These are phyloP conservation scores for Corrigiola litoralis DNA, from an alignment of 179 eudicot species.

Conservation along the genomic window DNA sequence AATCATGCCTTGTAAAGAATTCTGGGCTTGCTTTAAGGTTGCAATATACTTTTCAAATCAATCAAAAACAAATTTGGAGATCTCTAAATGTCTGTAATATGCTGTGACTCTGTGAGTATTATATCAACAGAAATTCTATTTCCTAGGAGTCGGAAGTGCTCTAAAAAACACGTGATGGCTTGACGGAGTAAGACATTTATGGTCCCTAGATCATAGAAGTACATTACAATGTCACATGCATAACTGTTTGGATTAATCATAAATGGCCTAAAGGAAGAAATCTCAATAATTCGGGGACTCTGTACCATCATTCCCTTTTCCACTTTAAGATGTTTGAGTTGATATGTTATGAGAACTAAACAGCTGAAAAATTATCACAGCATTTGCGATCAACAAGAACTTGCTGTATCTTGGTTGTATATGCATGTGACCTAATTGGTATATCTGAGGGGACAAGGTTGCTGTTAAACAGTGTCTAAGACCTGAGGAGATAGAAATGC, in stretches of 20 bases:
- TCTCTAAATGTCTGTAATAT: not conserved
- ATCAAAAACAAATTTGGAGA: not conserved
- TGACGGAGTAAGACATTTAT: no score
- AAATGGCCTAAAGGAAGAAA: not conserved
- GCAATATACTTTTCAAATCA: not conserved
- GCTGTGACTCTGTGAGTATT: no score
- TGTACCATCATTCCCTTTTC: no score
- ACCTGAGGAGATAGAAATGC: no score
- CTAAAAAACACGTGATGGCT: no score
- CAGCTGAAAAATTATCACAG: not conserved
- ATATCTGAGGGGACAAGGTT: no score
- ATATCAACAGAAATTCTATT: no score
- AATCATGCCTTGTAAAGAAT: not conserved
- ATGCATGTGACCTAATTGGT: not conserved
- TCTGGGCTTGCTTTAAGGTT: not conserved
- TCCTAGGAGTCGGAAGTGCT: no score
- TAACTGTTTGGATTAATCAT: not conserved
- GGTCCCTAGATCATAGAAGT: no score
- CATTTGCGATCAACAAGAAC: not conserved
- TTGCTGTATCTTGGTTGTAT: not conserved
- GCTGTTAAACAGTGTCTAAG: no score
- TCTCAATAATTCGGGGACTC: no score
- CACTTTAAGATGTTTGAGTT: not conserved
- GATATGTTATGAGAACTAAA: not conserved
- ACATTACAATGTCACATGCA: not conserved